A percentile compares a stretch with the other conserved stretches of the same genome.
Evolutionary conservation across 176 grass and related monocot species (phyloP).

Genomic region (Panicum miliaceum): DNA sequence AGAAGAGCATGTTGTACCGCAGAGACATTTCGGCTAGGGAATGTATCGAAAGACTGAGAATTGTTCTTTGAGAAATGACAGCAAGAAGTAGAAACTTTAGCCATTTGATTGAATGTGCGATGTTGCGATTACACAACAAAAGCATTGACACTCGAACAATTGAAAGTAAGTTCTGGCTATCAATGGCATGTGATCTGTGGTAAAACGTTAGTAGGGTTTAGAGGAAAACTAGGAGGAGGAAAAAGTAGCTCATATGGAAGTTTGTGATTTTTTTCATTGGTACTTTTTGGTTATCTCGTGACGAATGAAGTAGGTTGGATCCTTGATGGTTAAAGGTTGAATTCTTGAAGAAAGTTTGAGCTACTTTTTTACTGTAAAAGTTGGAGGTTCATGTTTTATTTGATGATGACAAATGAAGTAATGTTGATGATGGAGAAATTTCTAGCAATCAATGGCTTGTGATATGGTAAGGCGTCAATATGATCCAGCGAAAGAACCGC

Average conservation of each 20-base stretch:
- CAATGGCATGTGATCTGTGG: background rate
- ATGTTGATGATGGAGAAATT: background rate
- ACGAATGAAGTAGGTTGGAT: no score
- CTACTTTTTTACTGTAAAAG: no score
- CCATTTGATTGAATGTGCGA: background rate
- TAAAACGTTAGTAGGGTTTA: background rate
- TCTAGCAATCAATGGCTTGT: background rate
- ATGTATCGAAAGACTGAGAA: background rate
- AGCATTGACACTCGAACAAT: background rate
- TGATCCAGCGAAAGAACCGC: no score
- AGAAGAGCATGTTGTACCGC: background rate
- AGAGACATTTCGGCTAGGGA: background rate
- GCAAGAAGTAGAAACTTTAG: slow-evolving; percentile 3
- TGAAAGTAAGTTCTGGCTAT: background rate
- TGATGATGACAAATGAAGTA: no score
- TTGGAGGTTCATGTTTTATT: background rate
- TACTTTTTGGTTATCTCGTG: no score
- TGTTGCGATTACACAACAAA: background rate
- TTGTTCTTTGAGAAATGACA: background rate
- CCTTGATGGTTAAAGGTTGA: no score
- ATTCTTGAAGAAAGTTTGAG: no score
- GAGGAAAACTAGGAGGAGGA: no score
- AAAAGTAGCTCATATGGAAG: no score
- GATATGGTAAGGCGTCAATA: background rate
- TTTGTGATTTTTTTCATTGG: no score